These are phyloP conservation scores for Aspergillus melleus DNA, from an alignment of 2,329 filamentous ascomycete species.

Conservation along the genomic window DNA sequence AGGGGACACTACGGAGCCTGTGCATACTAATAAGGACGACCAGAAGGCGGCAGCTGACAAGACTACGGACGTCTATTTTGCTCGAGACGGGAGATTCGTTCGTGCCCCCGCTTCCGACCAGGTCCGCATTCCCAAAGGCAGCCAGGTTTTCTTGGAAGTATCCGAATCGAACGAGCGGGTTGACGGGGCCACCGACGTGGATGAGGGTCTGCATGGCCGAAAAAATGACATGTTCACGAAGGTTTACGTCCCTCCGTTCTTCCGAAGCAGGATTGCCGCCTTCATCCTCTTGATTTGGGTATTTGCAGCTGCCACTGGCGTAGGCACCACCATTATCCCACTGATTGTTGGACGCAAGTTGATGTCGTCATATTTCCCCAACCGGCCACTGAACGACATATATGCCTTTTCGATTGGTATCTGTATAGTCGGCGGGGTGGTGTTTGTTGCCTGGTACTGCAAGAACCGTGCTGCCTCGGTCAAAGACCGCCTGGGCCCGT, in stretches of 20 bases:
- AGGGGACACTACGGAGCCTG: slow-evolving; percentile 38
- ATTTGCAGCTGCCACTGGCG: slow-evolving; percentile 84
- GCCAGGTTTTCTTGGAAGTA: slow-evolving; percentile 76
- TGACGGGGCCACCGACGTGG: slow-evolving; percentile 58
- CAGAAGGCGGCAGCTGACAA: slow-evolving; percentile 42
- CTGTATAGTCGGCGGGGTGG: slow-evolving; percentile 70
- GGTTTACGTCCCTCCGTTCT: slow-evolving; percentile 82
- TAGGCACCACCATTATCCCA: slow-evolving; percentile 81
- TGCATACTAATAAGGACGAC: slow-evolving; percentile 32
- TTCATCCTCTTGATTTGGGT: slow-evolving; percentile 92
- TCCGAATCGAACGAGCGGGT: slow-evolving; percentile 64
- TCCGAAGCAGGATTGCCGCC: slow-evolving; percentile 73
- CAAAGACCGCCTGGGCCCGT: slow-evolving; percentile 25
- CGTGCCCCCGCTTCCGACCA: slow-evolving; percentile 93
- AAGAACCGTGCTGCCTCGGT: slow-evolving; percentile 23
- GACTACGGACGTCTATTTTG: slow-evolving; percentile 50
- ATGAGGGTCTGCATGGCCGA: slow-evolving; percentile 61
- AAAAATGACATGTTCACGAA: slow-evolving; percentile 64
- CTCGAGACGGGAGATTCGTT: slow-evolving; percentile 77
- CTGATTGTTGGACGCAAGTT: slow-evolving; percentile 80
- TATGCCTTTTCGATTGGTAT: slow-evolving; percentile 93
- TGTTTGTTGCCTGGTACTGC: slow-evolving; percentile 61
- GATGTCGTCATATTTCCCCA: slow-evolving; percentile 71
- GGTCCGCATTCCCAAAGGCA: slow-evolving; percentile 86
- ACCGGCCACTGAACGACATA: slow-evolving; percentile 81